Evolutionary conservation across 257 asterid genomes (phyloP).

Genomic region (Perilla frutescens): DNA sequence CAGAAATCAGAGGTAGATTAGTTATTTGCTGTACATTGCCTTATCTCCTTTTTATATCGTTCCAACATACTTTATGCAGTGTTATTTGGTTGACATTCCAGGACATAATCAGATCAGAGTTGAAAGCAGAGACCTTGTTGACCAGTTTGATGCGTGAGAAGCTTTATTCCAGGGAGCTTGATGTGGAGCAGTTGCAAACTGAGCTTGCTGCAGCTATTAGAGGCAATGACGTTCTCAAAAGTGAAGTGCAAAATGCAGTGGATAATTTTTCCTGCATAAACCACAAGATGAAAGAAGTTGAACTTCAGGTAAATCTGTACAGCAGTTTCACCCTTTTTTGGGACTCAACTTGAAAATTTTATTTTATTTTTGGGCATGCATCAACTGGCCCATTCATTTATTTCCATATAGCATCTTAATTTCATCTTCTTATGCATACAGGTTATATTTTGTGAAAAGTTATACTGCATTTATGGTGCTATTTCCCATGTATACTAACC

Average conservation of each 20-base stretch:
- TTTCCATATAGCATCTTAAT: not conserved
- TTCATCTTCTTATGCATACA: not conserved
- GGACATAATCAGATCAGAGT: constrained; percentile 69
- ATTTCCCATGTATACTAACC: not conserved
- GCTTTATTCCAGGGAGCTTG: constrained; percentile 82
- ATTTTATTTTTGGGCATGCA: not conserved
- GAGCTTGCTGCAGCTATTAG: constrained; percentile 90
- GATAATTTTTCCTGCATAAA: constrained; percentile 78
- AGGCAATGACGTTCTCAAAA: constrained; percentile 79
- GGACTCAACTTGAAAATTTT: not conserved
- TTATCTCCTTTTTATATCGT: not conserved
- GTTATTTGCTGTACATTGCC: constrained; percentile 13
- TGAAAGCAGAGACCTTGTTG: constrained; percentile 82
- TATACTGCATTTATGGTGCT: not conserved
- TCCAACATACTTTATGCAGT: constrained; percentile 15
- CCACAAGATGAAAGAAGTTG: constrained; percentile 86
- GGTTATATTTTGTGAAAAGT: not conserved
- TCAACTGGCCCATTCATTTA: no score
- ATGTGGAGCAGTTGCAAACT: constrained; percentile 86
- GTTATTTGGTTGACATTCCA: constrained; percentile 43
- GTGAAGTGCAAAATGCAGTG: constrained; percentile 80
- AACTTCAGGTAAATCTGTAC: constrained; percentile 69
- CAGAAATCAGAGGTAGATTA: constrained; percentile 64
- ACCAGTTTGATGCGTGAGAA: constrained; percentile 82
- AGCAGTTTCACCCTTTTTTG: constrained; percentile 12